Evolutionary conservation across 768 basidiomycete species (phyloP), one percentile per base, ranked within the genome.

Genomic region (Lentinula lateritia): DNA sequence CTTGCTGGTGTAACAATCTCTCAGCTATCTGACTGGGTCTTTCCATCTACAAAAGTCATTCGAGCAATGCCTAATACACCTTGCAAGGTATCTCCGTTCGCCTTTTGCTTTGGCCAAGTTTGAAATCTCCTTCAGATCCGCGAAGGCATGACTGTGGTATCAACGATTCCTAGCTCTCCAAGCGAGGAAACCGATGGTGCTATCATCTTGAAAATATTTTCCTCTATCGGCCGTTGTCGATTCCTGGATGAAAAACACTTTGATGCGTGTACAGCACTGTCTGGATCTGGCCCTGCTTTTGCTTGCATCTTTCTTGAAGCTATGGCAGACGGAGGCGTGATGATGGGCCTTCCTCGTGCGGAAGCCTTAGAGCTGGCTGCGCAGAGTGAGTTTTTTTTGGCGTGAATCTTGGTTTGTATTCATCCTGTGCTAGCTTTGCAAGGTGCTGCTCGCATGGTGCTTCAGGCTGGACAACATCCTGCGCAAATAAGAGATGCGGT

Each of bases 31-130:
- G 80, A 73, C 5, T 90, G 89, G 90, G 91, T 95, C 36, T 76
- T 78, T 28, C 80, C 88, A 2, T 80, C 79, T n/a, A 93, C 93
- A 46, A 87, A 84, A 66, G 90, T 98, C 62, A 87, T 98, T 62
- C 88, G 97, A 61, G 92, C 94, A 10, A 99, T 99, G 97, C 95
- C 97, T 65, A 99, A 99, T 70, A 98, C 96, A 2, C 95, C 97
- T 18, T 93, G 92, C 78, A 92, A 92, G 73, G 96, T 95, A 63
- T 62, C 41, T 28, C 32, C 43, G 32, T 42, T 5, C 28, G 32
- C n/a, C 20, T 20, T 36, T 35, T 36, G 13, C 60, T 54, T 18
- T 23, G 39, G 10, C 10, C 10, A 28, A 28, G 3, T 35, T 50
- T 13, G 7, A 32, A 38, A n/a, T 46, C 16, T 15, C 2, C 18